These are phyloP conservation scores for Metarhizium robertsii DNA, from an alignment of 2,329 filamentous ascomycete species.

Conservation along the genomic window DNA sequence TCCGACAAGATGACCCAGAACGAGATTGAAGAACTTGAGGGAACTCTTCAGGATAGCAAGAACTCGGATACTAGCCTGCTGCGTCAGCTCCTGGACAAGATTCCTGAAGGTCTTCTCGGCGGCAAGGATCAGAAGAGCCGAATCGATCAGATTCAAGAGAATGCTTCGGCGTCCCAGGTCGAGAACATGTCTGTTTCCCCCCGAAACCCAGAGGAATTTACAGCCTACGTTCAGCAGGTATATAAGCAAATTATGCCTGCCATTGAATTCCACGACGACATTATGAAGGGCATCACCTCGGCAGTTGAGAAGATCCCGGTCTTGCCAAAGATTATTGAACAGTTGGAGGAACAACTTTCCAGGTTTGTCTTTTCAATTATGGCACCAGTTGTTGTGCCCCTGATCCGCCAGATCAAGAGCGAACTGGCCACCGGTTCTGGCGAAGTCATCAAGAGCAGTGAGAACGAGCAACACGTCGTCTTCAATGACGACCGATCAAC, in stretches of 20 bases:
- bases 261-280: slow-evolving; percentile 81
- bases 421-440: slow-evolving; percentile 79
- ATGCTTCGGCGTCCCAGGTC: slow-evolving; percentile 67
- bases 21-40: slow-evolving; percentile 81
- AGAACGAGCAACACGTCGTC: slow-evolving; percentile 76
- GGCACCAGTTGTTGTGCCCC: slow-evolving; percentile 77
- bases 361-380: slow-evolving; percentile 88
- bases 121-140: slow-evolving; percentile 64
- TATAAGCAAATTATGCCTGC: slow-evolving; percentile 78
- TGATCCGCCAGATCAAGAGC: slow-evolving; percentile 77
- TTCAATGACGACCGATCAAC: slow-evolving; percentile 69
- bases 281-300: slow-evolving; percentile 69
- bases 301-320: slow-evolving; percentile 80
- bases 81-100: slow-evolving; percentile 69
- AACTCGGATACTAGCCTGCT: slow-evolving; percentile 64
- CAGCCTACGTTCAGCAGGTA: slow-evolving; percentile 62
- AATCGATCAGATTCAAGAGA: slow-evolving; percentile 69
- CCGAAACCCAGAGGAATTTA: slow-evolving; percentile 75
- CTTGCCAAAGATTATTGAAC: slow-evolving; percentile 74
- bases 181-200: slow-evolving; percentile 66
- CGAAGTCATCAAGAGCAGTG: slow-evolving; percentile 78
- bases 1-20: slow-evolving; percentile 87
- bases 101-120: slow-evolving; percentile 73
- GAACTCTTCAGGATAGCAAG: slow-evolving; percentile 59
- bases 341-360: slow-evolving; percentile 79